A percentile compares a stretch with the other conserved stretches of the same genome.
phyloP scores from a whole-genome alignment of 1,284 basidiomycete genomes.

The Taiwanofungus camphoratus region DNA sequence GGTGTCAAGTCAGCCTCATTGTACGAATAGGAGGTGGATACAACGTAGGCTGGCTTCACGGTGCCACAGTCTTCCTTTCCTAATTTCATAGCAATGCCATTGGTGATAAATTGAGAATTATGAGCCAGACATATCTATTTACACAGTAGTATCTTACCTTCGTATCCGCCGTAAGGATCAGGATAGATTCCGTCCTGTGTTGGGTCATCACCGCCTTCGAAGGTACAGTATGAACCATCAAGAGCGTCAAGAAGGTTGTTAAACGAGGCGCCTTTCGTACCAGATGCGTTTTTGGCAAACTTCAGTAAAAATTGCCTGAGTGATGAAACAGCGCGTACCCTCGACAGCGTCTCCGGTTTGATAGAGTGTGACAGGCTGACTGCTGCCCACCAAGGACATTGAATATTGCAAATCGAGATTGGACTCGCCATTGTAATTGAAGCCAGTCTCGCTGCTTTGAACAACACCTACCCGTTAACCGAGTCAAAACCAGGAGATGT shows the following conservation, averaged over 20 bases:
- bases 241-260: slow-evolving; percentile 14
- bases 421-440: slow-evolving; percentile 42
- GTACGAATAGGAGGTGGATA: slow-evolving; percentile 49
- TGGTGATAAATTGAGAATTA: too few species aligned
- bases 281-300: background rate
- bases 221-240: slow-evolving; percentile 13
- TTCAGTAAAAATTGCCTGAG: background rate
- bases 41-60: slow-evolving; percentile 43
- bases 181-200: slow-evolving; percentile 17
- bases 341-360: slow-evolving; percentile 16
- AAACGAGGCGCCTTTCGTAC: slow-evolving; percentile 11
- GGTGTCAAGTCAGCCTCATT: slow-evolving; percentile 40
- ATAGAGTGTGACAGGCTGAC: slow-evolving; percentile 34
- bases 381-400: slow-evolving; percentile 38
- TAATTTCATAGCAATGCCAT: too few species aligned
- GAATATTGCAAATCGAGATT: slow-evolving; percentile 46
- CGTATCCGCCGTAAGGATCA: slow-evolving; percentile 33
- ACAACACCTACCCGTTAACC: slow-evolving; percentile 4
- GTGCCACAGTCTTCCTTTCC: slow-evolving; percentile 37
- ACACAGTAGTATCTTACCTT: slow-evolving; percentile 22
- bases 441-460: slow-evolving; percentile 15
- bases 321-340: slow-evolving; percentile 8
- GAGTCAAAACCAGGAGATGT: background rate
- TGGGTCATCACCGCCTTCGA: slow-evolving; percentile 13
- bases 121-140: too few species aligned